phyloP scores from a whole-genome alignment of 768 basidiomycete genomes.

The Gloeostereum incarnatum region DNA sequence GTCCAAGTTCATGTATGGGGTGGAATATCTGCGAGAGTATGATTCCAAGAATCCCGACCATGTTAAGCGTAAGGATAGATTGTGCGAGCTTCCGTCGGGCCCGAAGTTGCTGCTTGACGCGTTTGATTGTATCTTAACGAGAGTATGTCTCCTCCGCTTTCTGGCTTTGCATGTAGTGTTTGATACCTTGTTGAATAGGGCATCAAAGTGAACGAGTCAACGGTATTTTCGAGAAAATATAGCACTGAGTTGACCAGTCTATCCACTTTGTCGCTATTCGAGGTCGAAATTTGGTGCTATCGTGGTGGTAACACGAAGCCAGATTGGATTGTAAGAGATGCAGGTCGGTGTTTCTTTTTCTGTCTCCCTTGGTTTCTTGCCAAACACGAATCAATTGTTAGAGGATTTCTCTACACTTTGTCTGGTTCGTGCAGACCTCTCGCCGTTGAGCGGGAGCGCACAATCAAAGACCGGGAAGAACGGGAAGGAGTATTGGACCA shows the following conservation, averaged over 20 bases:
- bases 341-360: conserved; percentile 25
- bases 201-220: conserved; percentile 73
- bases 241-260: conserved; percentile 74
- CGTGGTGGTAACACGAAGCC: conserved; percentile 65
- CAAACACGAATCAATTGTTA: conserved; percentile 15
- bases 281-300: conserved; percentile 82
- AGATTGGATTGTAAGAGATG: conserved; percentile 62
- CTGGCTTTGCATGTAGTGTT: conserved; percentile 4
- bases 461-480: conserved; percentile 53
- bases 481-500: conserved; percentile 74
- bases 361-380: not conserved
- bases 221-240: conserved; percentile 74
- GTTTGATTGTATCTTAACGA: conserved; percentile 70
- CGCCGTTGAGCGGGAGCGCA: conserved; percentile 62
- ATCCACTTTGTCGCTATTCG: conserved; percentile 69
- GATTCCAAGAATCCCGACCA: conserved; percentile 62
- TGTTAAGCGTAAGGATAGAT: conserved; percentile 46
- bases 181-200: conserved; percentile 26
- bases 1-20: conserved; percentile 77
- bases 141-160: conserved; percentile 31
- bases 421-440: conserved; percentile 70
- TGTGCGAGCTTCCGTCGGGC: conserved; percentile 71
- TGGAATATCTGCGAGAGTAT: conserved; percentile 66
- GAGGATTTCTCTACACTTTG: conserved; percentile 73
- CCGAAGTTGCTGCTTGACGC: conserved; percentile 74